Evolutionary conservation across 305 asterid genomes (phyloP).

Genomic region (Ruellia speciosa): DNA sequence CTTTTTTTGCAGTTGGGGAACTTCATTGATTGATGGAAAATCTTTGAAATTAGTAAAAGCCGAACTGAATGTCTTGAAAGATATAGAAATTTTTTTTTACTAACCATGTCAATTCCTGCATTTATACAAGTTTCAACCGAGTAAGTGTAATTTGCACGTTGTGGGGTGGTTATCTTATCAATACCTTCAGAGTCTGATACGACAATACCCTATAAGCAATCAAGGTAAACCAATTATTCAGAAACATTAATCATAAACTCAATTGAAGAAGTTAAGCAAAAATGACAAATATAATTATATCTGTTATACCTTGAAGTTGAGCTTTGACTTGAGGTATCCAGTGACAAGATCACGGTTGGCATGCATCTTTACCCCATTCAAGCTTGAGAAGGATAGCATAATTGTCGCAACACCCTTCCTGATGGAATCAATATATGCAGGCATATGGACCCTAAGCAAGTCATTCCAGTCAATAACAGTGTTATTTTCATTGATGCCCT

Average conservation of each 20-base stretch:
- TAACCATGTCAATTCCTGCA: conserved; percentile 56
- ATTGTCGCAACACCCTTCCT: conserved; percentile 45
- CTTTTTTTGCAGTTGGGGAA: not conserved
- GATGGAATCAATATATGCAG: conserved; percentile 31
- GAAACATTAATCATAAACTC: not conserved
- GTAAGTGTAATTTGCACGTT: conserved; percentile 36
- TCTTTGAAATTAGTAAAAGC: not conserved
- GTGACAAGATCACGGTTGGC: conserved; percentile 47
- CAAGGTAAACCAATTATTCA: not conserved
- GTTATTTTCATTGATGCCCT: conserved; percentile 35
- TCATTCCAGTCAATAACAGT: conserved; percentile 25
- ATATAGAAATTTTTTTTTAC: not conserved
- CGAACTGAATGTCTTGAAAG: not conserved
- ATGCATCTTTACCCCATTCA: conserved; percentile 56
- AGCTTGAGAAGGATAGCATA: conserved; percentile 56
- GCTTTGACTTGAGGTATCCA: conserved; percentile 41
- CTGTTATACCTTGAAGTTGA: conserved; percentile 38
- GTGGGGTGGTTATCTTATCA: conserved; percentile 37
- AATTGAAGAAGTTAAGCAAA: not conserved
- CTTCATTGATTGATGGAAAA: not conserved
- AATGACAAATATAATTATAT: not conserved
- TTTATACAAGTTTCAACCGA: conserved; percentile 36
- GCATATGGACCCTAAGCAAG: conserved; percentile 38
- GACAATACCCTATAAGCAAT: conserved; percentile 41
- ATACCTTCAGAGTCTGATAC: conserved; percentile 38